A percentile compares a stretch with the other conserved stretches of the same genome.
Evolutionary conservation across 208 protist genomes (phyloP).

Genomic region (Naegleria gruberi): DNA sequence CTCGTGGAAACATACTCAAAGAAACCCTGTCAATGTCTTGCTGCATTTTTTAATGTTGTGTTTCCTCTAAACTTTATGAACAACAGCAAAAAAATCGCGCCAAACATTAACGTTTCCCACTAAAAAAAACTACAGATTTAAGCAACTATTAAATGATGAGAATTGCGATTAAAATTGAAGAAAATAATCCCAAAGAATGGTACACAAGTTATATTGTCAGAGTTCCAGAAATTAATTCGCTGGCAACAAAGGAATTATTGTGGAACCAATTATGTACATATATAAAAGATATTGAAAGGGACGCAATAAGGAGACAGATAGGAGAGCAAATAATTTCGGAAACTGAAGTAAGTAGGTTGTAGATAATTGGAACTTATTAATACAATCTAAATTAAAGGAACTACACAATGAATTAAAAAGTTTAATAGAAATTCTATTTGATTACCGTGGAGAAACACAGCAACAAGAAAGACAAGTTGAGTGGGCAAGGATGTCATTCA

Average conservation of each 20-base stretch:
- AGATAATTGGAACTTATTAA: too few relatives aligned
- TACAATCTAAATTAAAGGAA: not conserved
- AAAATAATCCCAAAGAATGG: not conserved
- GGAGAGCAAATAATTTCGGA: not conserved
- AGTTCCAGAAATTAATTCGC: not conserved
- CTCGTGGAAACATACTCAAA: not conserved
- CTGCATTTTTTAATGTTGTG: not conserved
- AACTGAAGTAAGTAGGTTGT: not conserved
- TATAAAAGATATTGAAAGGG: not conserved
- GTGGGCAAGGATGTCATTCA: not conserved
- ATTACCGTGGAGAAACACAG: not conserved
- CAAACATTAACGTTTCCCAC: not conserved
- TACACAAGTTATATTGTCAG: not conserved
- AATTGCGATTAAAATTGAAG: not conserved
- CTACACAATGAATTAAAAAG: not conserved
- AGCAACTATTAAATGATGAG: not conserved
- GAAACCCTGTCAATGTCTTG: too few relatives aligned
- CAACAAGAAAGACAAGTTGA: not conserved
- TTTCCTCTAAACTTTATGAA: not conserved
- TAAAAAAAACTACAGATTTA: not conserved
- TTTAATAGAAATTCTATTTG: not conserved
- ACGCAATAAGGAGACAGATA: not conserved
- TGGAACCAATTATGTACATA: not conserved
- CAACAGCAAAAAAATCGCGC: not conserved
- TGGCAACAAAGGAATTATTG: not conserved